These are phyloP conservation scores for Hippophae gyantsensis DNA, from an alignment of 306 rosid genomes.

Conservation along the genomic window DNA sequence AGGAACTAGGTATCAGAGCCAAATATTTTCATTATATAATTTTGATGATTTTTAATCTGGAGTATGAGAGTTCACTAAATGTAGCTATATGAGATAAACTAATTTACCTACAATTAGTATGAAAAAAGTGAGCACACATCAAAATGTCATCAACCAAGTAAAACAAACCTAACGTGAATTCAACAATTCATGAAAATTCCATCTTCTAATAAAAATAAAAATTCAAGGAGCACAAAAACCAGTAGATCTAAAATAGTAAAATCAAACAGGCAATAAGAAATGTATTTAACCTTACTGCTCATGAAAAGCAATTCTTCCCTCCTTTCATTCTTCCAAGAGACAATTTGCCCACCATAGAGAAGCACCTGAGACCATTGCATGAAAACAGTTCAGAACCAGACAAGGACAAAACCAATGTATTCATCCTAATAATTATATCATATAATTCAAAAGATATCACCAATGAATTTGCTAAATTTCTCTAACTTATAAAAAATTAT, in stretches of 20 bases:
- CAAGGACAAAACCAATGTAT: not conserved
- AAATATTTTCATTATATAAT: too few species aligned
- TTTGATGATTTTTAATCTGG: too few species aligned
- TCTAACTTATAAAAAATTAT: too few species aligned
- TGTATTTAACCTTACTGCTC: conserved; percentile 58
- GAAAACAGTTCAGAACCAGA: conserved; percentile 1
- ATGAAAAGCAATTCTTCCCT: conserved; percentile 62
- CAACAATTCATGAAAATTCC: not conserved
- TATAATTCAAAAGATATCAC: not conserved
- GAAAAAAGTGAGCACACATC: not conserved
- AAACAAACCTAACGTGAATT: not conserved
- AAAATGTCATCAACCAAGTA: not conserved
- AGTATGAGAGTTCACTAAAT: too few species aligned
- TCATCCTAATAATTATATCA: not conserved
- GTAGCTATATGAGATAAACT: too few species aligned
- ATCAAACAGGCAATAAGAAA: not conserved
- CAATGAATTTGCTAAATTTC: not conserved
- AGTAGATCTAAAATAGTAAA: not conserved
- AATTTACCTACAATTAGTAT: too few species aligned
- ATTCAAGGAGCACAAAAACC: not conserved
- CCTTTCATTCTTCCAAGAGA: conserved; percentile 69
- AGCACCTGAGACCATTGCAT: conserved; percentile 48
- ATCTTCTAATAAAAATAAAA: not conserved
- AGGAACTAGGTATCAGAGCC: too few species aligned
- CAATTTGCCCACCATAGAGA: conserved; percentile 63